Evolutionary conservation across 768 basidiomycete species (phyloP).

Genomic region (Tephrocybe sp.): DNA sequence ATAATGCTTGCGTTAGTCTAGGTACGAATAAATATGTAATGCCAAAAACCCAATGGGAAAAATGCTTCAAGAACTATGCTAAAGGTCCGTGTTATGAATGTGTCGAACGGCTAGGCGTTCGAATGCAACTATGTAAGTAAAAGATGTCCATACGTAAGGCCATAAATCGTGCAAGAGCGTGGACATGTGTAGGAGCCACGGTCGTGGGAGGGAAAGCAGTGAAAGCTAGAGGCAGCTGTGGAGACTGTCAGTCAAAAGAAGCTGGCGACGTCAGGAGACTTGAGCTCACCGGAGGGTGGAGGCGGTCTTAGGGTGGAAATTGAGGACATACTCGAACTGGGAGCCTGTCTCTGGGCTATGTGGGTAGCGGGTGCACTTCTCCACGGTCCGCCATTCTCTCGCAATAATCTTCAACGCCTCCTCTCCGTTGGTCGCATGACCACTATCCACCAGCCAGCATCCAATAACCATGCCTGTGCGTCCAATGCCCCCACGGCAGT

Average conservation of each 20-base stretch:
- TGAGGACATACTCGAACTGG: slow-evolving; percentile 72
- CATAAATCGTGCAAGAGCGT: background rate
- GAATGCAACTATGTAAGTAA: slow-evolving; percentile 1
- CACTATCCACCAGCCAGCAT: slow-evolving; percentile 75
- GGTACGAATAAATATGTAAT: no score
- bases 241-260: background rate
- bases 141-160: background rate
- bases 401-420: slow-evolving; percentile 67
- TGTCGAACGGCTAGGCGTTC: slow-evolving; percentile 4
- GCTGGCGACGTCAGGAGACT: background rate
- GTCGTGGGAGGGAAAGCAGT: background rate
- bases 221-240: background rate
- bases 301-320: slow-evolving; percentile 37
- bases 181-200: background rate
- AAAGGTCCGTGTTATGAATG: slow-evolving; percentile 1
- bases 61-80: slow-evolving; percentile 6
- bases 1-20: background rate
- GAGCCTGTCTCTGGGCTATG: slow-evolving; percentile 78
- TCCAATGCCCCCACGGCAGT: slow-evolving; percentile 79
- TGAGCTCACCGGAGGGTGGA: slow-evolving; percentile 10
- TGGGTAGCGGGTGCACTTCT: slow-evolving; percentile 73
- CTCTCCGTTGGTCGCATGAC: slow-evolving; percentile 55
- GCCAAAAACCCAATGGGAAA: background rate
- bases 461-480: slow-evolving; percentile 62
- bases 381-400: slow-evolving; percentile 69